A percentile compares a stretch with the other conserved stretches of the same genome.
These are phyloP conservation scores for Hyphochytrium catenoides DNA, from an alignment of 352 stramenopile species.

Conservation along the genomic window DNA sequence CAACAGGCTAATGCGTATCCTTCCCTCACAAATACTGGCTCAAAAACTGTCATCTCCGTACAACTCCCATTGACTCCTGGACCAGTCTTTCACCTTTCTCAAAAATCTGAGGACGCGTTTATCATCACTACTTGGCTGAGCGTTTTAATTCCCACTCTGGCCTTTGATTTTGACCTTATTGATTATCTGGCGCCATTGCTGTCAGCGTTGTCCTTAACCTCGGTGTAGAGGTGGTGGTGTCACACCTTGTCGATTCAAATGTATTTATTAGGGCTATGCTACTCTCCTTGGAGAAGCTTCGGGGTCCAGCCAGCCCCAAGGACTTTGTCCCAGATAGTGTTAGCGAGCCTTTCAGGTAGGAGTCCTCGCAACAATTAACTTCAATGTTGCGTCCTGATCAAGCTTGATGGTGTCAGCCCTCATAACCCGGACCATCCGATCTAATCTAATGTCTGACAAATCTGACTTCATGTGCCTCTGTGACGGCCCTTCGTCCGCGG, in stretches of 20 bases:
- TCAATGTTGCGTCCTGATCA: too few relatives aligned
- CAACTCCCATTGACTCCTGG: too few relatives aligned
- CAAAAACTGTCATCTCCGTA: background rate
- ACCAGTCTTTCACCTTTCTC: too few relatives aligned
- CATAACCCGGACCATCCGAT: conserved; percentile 15
- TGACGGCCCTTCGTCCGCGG: conserved; percentile 12
- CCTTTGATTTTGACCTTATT: conserved; percentile 1
- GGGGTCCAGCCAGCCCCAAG: conserved; percentile 15
- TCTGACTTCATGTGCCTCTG: background rate
- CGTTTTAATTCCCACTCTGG: conserved; percentile 1
- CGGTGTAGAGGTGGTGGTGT: conserved; percentile 51
- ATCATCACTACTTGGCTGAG: conserved; percentile 3
- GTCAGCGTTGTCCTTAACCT: too few relatives aligned
- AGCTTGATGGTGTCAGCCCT: too few relatives aligned
- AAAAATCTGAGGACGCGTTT: too few relatives aligned
- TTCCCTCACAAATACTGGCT: background rate
- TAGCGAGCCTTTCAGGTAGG: too few relatives aligned
- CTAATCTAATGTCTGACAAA: background rate
- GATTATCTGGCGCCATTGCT: too few relatives aligned
- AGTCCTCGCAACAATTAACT: too few relatives aligned
- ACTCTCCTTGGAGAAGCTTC: conserved; percentile 42
- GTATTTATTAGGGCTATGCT: conserved; percentile 85
- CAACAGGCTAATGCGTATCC: conserved; percentile 58
- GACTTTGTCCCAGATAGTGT: too few relatives aligned
- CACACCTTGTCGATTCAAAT: conserved; percentile 87